Evolutionary conservation across 176 grass and related monocot species (phyloP), one percentile per base, ranked within the genome.

Genomic region (Aegilops bicornis): DNA sequence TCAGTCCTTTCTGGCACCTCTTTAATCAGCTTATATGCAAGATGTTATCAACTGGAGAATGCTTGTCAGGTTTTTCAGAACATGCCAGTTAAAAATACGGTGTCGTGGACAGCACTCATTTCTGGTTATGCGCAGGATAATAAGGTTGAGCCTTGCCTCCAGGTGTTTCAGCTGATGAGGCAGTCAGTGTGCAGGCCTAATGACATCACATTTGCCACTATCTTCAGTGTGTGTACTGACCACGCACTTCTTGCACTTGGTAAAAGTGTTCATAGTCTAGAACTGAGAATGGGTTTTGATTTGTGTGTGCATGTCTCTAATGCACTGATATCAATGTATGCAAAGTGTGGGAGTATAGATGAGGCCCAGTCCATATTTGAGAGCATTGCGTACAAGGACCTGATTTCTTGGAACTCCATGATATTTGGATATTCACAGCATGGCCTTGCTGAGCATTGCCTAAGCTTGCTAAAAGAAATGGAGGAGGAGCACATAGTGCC

Each of bases 61-160:
- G 88, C 90, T 63, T 68, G 25, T 74, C 62, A 5, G 61, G 65
- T 84, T 92, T 92, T 92, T 70, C 79, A 87, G 39, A 62, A 64
- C 58, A 92, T 90, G 88, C 73, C 83, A 71, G 7, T 30, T 15
- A 92, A 77, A 83, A 95, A 86, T 71, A 91, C 86, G 9, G 88
- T 95, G 27, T 86, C 86, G 13, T 92, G 90, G 88, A 92, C 93
- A 78, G 75, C 90, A 73, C 68, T 95, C 12, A 88, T 95, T 90
- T 89, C 93, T 84, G 86, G 90, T 42, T 95, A 87, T 37, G 84
- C 80, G 8, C 86, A 89, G 69, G 45, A 87, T 71, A 84, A 72
- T 64, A 63, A 79, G 66, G 75, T 90, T 40, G 80, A 87, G 60
- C 59, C 84, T 79, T 87, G 80, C 64, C 80, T 90, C 45, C 67